Conservation (phyloP, 2,329 filamentous ascomycete species). For the Leptographium wingfieldii region DNA sequence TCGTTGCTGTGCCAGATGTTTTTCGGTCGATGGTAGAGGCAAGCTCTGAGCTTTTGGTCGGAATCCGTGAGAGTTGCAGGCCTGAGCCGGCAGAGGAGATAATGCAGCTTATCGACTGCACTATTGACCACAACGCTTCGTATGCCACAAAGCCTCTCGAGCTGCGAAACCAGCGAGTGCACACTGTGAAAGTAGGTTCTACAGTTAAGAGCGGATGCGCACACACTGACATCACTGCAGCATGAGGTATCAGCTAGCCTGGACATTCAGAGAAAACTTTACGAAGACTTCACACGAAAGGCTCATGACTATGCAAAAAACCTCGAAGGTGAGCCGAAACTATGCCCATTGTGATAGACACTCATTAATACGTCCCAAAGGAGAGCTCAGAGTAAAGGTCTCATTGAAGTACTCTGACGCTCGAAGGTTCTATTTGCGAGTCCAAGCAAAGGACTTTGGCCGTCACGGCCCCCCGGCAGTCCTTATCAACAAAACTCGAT, state of each 20-base stretch:
- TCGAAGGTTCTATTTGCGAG: slow-evolving; percentile 67
- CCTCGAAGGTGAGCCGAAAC: slow-evolving; percentile 42
- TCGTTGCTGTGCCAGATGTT: slow-evolving; percentile 53
- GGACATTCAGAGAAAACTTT: slow-evolving; percentile 49
- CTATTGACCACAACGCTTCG: slow-evolving; percentile 69
- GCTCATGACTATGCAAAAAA: slow-evolving; percentile 39
- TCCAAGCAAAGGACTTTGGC: slow-evolving; percentile 51
- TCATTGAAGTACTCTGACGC: slow-evolving; percentile 59
- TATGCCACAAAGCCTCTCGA: slow-evolving; percentile 73
- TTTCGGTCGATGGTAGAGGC: slow-evolving; percentile 56
- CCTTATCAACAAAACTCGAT: slow-evolving; percentile 66
- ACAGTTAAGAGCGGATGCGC: not conserved
- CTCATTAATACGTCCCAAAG: not conserved
- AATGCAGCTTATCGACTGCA: slow-evolving; percentile 49
- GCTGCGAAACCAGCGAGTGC: slow-evolving; percentile 77
- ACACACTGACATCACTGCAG: not conserved
- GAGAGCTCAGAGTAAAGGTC: slow-evolving; percentile 4
- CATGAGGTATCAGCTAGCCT: slow-evolving; percentile 7
- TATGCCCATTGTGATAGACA: slow-evolving; percentile 23
- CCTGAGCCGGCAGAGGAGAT: slow-evolving; percentile 49
- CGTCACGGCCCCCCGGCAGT: slow-evolving; percentile 22
- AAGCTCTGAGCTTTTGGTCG: slow-evolving; percentile 49
- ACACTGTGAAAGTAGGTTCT: slow-evolving; percentile 61
- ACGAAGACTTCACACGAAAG: slow-evolving; percentile 77
- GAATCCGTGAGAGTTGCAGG: slow-evolving; percentile 57